Percentiles rank a stretch among this genome's conserved stretches.
These are phyloP conservation scores for Begonia loranthoides DNA, from an alignment of 306 rosid genomes.

Conservation along the genomic window DNA sequence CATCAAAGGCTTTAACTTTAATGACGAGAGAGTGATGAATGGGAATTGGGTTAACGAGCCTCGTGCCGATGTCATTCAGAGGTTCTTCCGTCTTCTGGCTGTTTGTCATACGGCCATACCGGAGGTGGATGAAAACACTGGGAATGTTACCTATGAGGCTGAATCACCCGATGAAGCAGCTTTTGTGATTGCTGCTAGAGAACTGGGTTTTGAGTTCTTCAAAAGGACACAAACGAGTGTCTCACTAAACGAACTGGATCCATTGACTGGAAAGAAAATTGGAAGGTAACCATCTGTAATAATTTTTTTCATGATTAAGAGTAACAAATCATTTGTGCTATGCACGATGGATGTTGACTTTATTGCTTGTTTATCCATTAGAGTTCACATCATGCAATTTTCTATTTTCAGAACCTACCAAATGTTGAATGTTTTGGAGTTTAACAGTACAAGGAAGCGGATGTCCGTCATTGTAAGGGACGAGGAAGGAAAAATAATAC, in stretches of 20 bases:
- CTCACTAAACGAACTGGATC: slow-evolving; percentile 65
- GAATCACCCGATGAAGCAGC: slow-evolving; percentile 99
- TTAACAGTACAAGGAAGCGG: slow-evolving; percentile 77
- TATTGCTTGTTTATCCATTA: no score
- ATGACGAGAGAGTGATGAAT: slow-evolving; percentile 74
- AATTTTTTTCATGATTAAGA: slow-evolving; percentile 1
- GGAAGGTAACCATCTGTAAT: slow-evolving; percentile 47
- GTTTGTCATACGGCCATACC: slow-evolving; percentile 94
- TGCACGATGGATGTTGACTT: slow-evolving; percentile 1
- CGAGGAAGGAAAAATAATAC: slow-evolving; percentile 44
- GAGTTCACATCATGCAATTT: background rate
- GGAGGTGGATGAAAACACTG: slow-evolving; percentile 59
- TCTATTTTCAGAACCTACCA: slow-evolving; percentile 45
- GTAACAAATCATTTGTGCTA: slow-evolving; percentile 1
- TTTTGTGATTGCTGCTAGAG: slow-evolving; percentile 94
- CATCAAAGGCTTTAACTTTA: slow-evolving; percentile 78
- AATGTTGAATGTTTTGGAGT: slow-evolving; percentile 80
- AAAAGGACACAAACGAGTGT: slow-evolving; percentile 79
- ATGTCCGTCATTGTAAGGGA: slow-evolving; percentile 86
- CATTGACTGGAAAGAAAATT: slow-evolving; percentile 39
- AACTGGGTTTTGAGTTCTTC: slow-evolving; percentile 81
- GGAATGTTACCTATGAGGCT: slow-evolving; percentile 71
- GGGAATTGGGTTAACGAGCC: slow-evolving; percentile 87
- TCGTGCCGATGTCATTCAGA: slow-evolving; percentile 43
- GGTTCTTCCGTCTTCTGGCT: slow-evolving; percentile 65